Conservation (phyloP, 805 yeast genomes). For the Candida corydali region DNA sequence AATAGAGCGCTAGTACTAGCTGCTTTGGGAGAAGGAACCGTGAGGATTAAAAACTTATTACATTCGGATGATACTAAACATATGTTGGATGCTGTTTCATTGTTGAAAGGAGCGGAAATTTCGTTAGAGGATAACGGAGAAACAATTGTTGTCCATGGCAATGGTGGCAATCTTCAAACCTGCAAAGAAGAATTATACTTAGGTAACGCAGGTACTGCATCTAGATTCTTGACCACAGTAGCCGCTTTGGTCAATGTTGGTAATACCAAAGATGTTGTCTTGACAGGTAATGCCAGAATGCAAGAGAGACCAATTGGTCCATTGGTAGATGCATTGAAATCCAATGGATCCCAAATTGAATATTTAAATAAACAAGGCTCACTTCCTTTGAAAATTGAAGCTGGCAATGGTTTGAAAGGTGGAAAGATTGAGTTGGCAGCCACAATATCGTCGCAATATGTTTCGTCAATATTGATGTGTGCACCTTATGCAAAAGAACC, state of each 20-base stretch:
- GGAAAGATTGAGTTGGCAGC: conserved; percentile 94
- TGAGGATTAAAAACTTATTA: conserved; percentile 76
- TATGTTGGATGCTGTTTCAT: conserved; percentile 83
- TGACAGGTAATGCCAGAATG: conserved; percentile 96
- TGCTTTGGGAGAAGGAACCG: conserved; percentile 83
- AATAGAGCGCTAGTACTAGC: conserved; percentile 92
- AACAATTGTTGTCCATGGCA: conserved; percentile 78
- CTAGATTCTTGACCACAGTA: conserved; percentile 88
- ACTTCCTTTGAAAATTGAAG: conserved; percentile 69
- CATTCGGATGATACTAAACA: conserved; percentile 96
- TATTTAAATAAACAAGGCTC: conserved; percentile 78
- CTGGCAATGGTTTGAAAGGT: conserved; percentile 74
- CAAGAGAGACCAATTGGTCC: conserved; percentile 97
- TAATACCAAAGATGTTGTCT: conserved; percentile 44
- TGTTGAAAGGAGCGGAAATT: conserved; percentile 77
- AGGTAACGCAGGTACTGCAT: conserved; percentile 98
- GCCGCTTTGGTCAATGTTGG: conserved; percentile 66
- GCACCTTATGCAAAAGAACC: conserved; percentile 93
- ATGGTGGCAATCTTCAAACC: conserved; percentile 73
- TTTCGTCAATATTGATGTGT: conserved; percentile 92
- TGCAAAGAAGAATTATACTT: conserved; percentile 68
- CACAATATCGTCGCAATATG: conserved; percentile 95
- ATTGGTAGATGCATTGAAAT: conserved; percentile 80
- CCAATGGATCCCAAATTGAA: conserved; percentile 72
- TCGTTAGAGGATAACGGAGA: conserved; percentile 86